phyloP scores from a whole-genome alignment of 192 early-diverging fungal genomes.

The Coemansia guatemalensis region DNA sequence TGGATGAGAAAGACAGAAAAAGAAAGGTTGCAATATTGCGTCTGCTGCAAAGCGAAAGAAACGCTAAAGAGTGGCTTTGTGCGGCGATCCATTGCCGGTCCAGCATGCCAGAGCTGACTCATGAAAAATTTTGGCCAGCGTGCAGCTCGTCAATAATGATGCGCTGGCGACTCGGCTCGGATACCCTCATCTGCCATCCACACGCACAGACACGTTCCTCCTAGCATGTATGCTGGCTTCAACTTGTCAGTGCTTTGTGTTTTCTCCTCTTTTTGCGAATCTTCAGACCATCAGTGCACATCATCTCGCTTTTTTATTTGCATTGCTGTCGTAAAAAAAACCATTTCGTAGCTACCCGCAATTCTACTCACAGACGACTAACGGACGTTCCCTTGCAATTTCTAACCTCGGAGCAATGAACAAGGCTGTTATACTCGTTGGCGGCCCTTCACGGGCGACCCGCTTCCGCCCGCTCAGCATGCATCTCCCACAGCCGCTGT shows the following conservation, averaged over 20 bases:
- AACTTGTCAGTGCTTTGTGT: not conserved
- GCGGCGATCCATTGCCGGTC: not conserved
- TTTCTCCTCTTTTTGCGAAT: not conserved
- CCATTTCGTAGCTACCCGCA: not conserved
- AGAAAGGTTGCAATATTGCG: not conserved
- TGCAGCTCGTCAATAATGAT: not conserved
- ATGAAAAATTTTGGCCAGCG: constrained; percentile 9
- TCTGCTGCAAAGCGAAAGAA: not conserved
- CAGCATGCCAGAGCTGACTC: constrained; percentile 1
- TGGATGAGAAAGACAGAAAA: constrained; percentile 5
- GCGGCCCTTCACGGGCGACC: constrained; percentile 95
- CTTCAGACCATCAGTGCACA: not conserved
- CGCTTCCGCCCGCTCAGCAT: constrained; percentile 97
- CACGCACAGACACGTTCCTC: not conserved
- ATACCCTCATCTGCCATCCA: not conserved
- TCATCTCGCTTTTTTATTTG: not conserved
- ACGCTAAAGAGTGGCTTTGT: not conserved
- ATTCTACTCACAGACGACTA: not conserved
- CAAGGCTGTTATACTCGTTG: constrained; percentile 96
- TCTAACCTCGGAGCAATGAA: constrained; percentile 27
- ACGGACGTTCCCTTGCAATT: not conserved
- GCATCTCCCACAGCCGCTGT: constrained; percentile 95
- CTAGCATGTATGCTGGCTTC: not conserved
- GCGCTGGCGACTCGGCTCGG: not conserved
- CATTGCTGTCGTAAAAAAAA: not conserved